Evolutionary conservation across 805 yeast genomes (phyloP), one percentile per base, ranked within the genome.

Genomic region (Dipodascus geniculatus): DNA sequence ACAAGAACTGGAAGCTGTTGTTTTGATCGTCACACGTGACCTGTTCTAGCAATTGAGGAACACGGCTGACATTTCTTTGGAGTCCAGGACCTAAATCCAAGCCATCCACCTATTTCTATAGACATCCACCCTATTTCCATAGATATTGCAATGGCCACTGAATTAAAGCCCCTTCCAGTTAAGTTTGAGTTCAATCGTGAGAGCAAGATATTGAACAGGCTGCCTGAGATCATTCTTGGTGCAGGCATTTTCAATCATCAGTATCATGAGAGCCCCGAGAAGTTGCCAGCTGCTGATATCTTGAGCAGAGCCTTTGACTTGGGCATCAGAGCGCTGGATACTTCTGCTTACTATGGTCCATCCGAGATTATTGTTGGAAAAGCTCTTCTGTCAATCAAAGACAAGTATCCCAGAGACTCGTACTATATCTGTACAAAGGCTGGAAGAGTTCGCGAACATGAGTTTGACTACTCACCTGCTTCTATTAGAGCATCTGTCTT

Each of bases 281-380:
- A 70, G 0, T 59, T 87, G 47, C 84, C 87, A 1, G 74, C 82
- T 9, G 71, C 68, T 9, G 80, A 78, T 0, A 76, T 90, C 51
- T 59, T 90, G 20, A 64, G 70, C 50, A 61, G 66, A 14, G 93
- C 90, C 0, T 82, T 90, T 61, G 68, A 71, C 20, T 63, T 73
- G 23, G 96, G 96, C 0, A 71, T 87, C 56, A 76, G 74, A 49
- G 93, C 95, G 1, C 73, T 90, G 38, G 97, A 90, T 64, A 88
- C 97, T 0, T 86, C 96, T 0, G 96, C 97, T 2, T 89, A 87
- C 69, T 90, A 90, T 65, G 97, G 97, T 0, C 87, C 87, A 0
- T 85, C 95, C 3, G 98, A 90, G 63, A 73, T 68, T 19, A 58
- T 90, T 14, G 64, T 87, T 3, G 97, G 98, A 1, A 56, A 73